Conservation (phyloP, 352 stramenopile species). For the Phytophthora ramorum region DNA sequence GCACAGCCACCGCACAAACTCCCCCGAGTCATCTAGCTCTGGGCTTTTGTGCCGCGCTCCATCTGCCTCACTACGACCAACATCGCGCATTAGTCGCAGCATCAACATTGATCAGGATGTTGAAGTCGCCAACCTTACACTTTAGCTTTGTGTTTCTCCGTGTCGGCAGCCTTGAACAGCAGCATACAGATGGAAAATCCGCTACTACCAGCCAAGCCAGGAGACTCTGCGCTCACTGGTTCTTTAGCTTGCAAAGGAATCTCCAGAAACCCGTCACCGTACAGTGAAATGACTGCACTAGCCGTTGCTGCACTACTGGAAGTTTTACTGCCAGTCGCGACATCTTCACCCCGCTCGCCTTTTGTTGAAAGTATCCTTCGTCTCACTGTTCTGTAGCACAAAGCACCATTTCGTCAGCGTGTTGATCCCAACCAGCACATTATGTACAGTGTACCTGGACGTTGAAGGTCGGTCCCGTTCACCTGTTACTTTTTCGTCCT, state of each 20-base stretch:
- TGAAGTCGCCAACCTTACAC: conserved; percentile 20
- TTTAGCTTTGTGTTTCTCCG: conserved; percentile 33
- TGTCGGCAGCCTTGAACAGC: conserved; percentile 59
- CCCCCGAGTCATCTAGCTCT: conserved; percentile 61
- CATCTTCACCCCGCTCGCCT: neutral
- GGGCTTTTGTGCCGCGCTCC: conserved; percentile 56
- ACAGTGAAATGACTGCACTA: conserved; percentile 46
- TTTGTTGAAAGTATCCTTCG: neutral
- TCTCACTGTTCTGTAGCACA: neutral
- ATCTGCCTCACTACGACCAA: conserved; percentile 24
- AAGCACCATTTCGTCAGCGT: neutral
- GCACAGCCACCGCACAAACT: conserved; percentile 70
- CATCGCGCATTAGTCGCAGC: neutral
- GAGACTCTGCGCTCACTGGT: neutral
- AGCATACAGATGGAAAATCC: conserved; percentile 48
- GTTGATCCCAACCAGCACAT: neutral
- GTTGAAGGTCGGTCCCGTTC: neutral
- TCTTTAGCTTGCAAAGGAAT: conserved; percentile 24
- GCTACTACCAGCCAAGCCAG: conserved; percentile 11
- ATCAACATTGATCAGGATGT: neutral
- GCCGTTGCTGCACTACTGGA: neutral
- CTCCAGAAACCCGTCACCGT: conserved; percentile 62
- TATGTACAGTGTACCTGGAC: neutral
- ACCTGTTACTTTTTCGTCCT: neutral
- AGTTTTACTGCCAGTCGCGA: neutral